Percentiles rank a stretch among this genome's conserved stretches.
Evolutionary conservation across 2,329 filamentous ascomycete genomes (phyloP).

Genomic region (Nemania serpens): DNA sequence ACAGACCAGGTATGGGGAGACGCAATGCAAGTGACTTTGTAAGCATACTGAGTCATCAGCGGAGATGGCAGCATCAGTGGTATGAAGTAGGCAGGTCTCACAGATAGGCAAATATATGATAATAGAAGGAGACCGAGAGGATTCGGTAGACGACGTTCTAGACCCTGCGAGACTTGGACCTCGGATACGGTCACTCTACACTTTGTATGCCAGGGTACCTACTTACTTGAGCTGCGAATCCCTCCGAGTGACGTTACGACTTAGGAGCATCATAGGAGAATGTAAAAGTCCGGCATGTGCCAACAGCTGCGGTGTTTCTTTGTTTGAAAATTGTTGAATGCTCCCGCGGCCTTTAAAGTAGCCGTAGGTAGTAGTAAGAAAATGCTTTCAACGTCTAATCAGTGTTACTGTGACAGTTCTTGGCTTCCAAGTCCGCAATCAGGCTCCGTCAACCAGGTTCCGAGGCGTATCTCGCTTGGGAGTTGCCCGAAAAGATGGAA

Average conservation of each 20-base stretch:
- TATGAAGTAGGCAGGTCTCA: background rate
- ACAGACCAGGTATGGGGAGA: constrained; percentile 5
- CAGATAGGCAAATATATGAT: background rate
- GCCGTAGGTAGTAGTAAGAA: too few relatives aligned
- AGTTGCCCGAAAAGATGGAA: too few relatives aligned
- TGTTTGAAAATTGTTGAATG: constrained; percentile 1
- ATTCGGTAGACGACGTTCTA: background rate
- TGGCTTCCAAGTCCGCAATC: too few relatives aligned
- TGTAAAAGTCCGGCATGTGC: constrained; percentile 15
- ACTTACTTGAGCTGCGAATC: too few relatives aligned
- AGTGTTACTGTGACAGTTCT: too few relatives aligned
- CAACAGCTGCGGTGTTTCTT: background rate
- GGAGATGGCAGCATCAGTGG: constrained; percentile 27
- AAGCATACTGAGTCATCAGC: constrained; percentile 27
- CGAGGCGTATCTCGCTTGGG: too few relatives aligned
- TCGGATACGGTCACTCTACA: too few relatives aligned
- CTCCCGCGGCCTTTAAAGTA: too few relatives aligned
- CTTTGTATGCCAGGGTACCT: too few relatives aligned
- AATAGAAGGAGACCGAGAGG: background rate
- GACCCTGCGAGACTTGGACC: constrained; percentile 12
- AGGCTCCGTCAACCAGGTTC: too few relatives aligned
- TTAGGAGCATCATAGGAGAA: constrained; percentile 4
- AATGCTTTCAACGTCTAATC: too few relatives aligned
- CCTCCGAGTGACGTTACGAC: constrained; percentile 16
- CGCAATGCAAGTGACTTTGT: constrained; percentile 23